Evolutionary conservation across 2,329 filamentous ascomycete genomes (phyloP), one percentile per base, ranked within the genome.

Genomic region (Colletotrichum euphorbiae): DNA sequence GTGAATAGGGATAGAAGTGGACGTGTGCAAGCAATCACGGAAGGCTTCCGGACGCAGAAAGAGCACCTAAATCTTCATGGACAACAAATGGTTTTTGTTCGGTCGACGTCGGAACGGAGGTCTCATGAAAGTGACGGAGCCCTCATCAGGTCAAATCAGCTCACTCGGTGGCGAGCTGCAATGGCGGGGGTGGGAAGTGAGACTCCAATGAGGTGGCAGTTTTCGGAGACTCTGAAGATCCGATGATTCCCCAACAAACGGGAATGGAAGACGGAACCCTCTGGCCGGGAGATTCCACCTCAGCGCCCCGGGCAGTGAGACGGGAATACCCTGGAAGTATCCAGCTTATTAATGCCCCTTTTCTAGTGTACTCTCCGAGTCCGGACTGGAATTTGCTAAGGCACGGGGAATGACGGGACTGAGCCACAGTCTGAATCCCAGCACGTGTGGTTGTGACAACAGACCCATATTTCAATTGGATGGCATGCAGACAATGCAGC

Each of bases 141-240:
- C 36, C 13, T 21, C 17, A 17, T 43, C 36, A 19, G 31, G 28
- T 50, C 45, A 40, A 40, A 48, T 59, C 48, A 68, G 61, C 46
- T 68, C 61, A 59, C 54, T 21, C 17, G 13, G 61, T 59, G 63
- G 65, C 58, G 52, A 61, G 36, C 46, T 7, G 43, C 36, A 36
- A 21, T 51, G 60, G 61, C 65, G 61, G 54, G 61, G 38, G 24
- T 33, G 33, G n/a, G 21, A 28, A 28, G 31, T 19, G 46, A 33
- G n/a, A 56, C 24, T 58, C 46, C 60, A 65, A 54, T 48, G 17
- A 59, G 52, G 33, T 59, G 40, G 46, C 40, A 38, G 54, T 54
- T 45, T 15, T 55, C 65, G 65, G 65, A 65, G 54, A 50, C 61
- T 68, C 60, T 64, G 52, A 68, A 65, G 60, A 40, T 21, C 58